Evolutionary conservation across 2,329 filamentous ascomycete genomes (phyloP), one percentile per base, ranked within the genome.

Genomic region (Fusarium sp.): DNA sequence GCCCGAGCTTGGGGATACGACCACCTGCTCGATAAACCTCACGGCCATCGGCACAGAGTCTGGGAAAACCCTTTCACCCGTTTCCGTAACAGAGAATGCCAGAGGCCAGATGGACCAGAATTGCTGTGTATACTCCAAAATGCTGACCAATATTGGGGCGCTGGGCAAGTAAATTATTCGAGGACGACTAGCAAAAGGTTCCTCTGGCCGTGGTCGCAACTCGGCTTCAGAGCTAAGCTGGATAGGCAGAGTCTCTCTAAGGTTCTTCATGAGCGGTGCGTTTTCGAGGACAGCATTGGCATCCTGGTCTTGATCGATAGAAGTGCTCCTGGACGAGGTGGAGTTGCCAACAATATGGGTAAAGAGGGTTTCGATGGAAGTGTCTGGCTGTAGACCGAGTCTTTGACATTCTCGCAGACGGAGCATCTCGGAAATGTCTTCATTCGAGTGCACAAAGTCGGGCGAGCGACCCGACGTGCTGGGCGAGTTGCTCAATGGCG

Each of bases 91-190:
- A 6, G 27, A 13, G 1, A 44, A 49, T 33, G 46, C 40, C 6
- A 70, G 61, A 5, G 67, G 67, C 59, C 60, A 70, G 42, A 46
- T 27, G 11, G 25, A 34, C 64, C 65, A 81, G 75, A 33, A 77
- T 75, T 20, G 27, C 7, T 27, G 23, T 1, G 64, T 57, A 6
- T 70, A 36, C 6, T 56, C 4, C 7, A 70, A 18, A n/a, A 70
- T 58, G n/a, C 40, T 68, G 2, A 11, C 5, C 25, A 70, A 36
- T 8, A 16, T 58, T 5, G 20, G 8, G 14, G 11, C 4, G 8
- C 46, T 25, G 1, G 53, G 67, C 8, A 68, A 11, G 6, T 64
- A 27, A n/a, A 36, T 16, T 10, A 11, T 14, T n/a, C 18, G 8
- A 14, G 8, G 6, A 42, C 29, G 13, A 25, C 16, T 16, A 29